Base-by-base conservation (phyloP, 495 filamentous ascomycete genomes). In the Penicillium roqueforti region DNA sequence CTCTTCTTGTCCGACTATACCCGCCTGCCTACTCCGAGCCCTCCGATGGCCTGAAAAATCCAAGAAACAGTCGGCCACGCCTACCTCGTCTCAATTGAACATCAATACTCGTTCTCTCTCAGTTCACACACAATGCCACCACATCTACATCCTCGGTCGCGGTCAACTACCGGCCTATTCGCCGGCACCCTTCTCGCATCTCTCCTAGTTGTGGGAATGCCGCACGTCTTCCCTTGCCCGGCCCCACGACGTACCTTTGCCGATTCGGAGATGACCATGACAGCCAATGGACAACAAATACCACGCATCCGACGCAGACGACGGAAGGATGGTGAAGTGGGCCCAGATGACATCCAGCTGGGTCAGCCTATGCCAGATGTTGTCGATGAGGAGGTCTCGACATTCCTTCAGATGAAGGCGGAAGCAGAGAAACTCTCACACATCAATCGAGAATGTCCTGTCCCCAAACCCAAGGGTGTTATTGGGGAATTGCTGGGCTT, bases 221-320 rank as follows among this genome's bases (percentile, higher is more conserved):
- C 93, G 23, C 93, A 98, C 63, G 63, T 95, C n/a, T 80, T 98
- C 41, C 93, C 93, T 1, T 98, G 93, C 69, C 93, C 93, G 4
- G 87, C 89, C 46, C 87, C 87, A n/a, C 80, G 87, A 54, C 76
- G 83, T 36, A 82, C 84, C 29, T 84, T 84, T 55, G 84, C 87
- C 60, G 87, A 92, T 66, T 85, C 79, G 34, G 82, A 85, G 28
- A 79, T 80, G 60, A 69, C 74, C 28, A 66, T 78, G 45, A 73
- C 72, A 34, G 70, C 81, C 41, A 77, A 75, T 37, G 73, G 73
- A 31, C 75, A 76, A 61, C 70, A 69, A 53, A 58, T 72, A 41
- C 65, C 66, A 47, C 65, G 68, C 41, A 56, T 72, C 9, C 63
- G 71, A 28, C 57, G 69, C 34, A 67, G 67, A 25, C 57, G 69